Percentiles rank a stretch among this genome's conserved stretches.
These are phyloP conservation scores for Sphagnum contortum DNA, from an alignment of 225 moss, liverwort and hornwort species.

Conservation along the genomic window DNA sequence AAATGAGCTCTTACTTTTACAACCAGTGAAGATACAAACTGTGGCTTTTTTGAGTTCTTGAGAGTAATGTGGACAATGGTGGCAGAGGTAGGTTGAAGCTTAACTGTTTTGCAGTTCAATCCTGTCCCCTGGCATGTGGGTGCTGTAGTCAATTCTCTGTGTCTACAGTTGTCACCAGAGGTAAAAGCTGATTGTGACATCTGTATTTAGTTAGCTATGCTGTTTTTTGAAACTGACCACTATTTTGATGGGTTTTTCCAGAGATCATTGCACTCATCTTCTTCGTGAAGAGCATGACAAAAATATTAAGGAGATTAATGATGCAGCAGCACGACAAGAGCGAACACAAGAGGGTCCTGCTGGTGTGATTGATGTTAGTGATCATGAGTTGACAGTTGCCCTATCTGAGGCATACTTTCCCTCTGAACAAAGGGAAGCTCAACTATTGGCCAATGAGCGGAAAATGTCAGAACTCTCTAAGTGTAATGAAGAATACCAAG, in stretches of 20 bases:
- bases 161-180: too few species aligned
- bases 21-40: too few species aligned
- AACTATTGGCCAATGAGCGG: constrained; percentile 32
- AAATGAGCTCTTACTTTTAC: too few species aligned
- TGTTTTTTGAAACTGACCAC: neutral
- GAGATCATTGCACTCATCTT: constrained; percentile 17
- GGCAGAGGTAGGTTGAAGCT: constrained; percentile 2
- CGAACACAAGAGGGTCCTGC: constrained; percentile 10
- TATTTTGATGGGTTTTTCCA: constrained; percentile 1
- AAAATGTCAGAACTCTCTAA: constrained; percentile 44
- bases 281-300: constrained; percentile 36
- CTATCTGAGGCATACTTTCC: constrained; percentile 30
- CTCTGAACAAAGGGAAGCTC: constrained; percentile 25
- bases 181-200: too few species aligned
- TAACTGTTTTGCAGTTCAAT: too few species aligned
- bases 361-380: constrained; percentile 25
- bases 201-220: too few species aligned
- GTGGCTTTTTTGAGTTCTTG: neutral
- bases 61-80: constrained; percentile 7
- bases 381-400: constrained; percentile 20
- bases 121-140: too few species aligned
- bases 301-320: constrained; percentile 26
- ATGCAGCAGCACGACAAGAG: constrained; percentile 11
- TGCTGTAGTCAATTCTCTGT: too few species aligned
- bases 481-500: constrained; percentile 37